A percentile compares a stretch with the other conserved stretches of the same genome.
phyloP scores from a whole-genome alignment of 495 filamentous ascomycete genomes.

The Penicillium dipodomyicola region DNA sequence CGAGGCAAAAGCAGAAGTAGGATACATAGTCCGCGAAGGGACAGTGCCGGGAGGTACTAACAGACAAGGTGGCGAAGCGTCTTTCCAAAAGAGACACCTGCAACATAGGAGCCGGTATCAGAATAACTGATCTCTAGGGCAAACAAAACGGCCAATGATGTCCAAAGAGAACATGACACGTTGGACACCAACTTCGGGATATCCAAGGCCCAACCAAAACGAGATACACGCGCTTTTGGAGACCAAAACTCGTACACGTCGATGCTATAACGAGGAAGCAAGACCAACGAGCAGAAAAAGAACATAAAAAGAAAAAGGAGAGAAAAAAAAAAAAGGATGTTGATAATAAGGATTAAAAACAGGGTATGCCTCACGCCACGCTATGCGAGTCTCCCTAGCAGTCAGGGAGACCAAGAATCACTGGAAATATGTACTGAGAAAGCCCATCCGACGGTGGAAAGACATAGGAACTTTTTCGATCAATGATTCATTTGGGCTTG shows the following conservation, averaged over 20 bases:
- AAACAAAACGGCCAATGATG: neutral
- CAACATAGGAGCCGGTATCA: neutral
- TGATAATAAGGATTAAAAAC: constrained; percentile 26
- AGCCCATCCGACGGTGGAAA: constrained; percentile 15
- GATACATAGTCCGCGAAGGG: constrained; percentile 5
- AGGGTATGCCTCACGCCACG: constrained; percentile 54
- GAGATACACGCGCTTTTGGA: constrained; percentile 13
- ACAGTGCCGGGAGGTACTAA: neutral
- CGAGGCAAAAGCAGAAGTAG: constrained; percentile 10
- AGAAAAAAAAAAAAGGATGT: constrained; percentile 19
- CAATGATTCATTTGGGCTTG: constrained; percentile 58
- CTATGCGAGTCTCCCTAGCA: constrained; percentile 42
- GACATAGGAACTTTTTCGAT: constrained; percentile 1
- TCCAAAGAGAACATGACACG: neutral
- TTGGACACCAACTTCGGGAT: neutral
- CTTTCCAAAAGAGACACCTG: neutral
- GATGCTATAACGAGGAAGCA: constrained; percentile 22
- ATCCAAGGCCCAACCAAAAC: constrained; percentile 10
- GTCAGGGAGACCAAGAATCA: constrained; percentile 30
- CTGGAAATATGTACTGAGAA: constrained; percentile 47
- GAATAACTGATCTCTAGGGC: neutral
- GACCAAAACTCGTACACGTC: constrained; percentile 37
- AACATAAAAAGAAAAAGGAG: constrained; percentile 17
- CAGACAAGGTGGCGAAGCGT: neutral
- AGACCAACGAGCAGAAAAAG: constrained; percentile 2